These are phyloP conservation scores for Emericellopsis cladophorae DNA, from an alignment of 2,329 filamentous ascomycete species.

Conservation along the genomic window DNA sequence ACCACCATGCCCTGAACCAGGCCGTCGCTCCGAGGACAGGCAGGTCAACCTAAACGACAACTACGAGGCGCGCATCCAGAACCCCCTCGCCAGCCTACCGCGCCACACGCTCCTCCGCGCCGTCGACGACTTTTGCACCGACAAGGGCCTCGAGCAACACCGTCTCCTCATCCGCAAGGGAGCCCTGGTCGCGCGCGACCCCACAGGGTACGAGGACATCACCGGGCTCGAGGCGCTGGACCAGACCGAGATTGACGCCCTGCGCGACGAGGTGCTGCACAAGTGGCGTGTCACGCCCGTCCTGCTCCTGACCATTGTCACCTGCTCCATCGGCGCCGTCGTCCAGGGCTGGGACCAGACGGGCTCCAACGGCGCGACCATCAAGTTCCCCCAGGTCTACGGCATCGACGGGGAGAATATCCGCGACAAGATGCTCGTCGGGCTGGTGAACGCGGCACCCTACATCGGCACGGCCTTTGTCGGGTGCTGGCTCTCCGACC, in stretches of 20 bases:
- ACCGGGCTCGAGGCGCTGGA: constrained; percentile 42
- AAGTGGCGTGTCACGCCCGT: constrained; percentile 53
- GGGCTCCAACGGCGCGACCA: constrained; percentile 49
- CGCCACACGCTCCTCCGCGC: constrained; percentile 35
- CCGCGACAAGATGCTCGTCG: constrained; percentile 38
- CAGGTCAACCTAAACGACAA: constrained; percentile 31
- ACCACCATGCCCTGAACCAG: constrained; percentile 22
- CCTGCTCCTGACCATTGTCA: constrained; percentile 53
- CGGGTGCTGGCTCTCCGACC: constrained; percentile 57
- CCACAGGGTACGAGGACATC: constrained; percentile 47
- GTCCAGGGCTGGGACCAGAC: constrained; percentile 60
- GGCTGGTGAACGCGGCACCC: constrained; percentile 51
- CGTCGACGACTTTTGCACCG: constrained; percentile 48
- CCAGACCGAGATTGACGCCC: constrained; percentile 43
- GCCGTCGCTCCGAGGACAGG: constrained; percentile 15
- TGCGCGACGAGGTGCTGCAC: constrained; percentile 51
- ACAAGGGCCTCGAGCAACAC: constrained; percentile 46
- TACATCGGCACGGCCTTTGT: constrained; percentile 34
- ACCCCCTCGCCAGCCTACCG: constrained; percentile 39
- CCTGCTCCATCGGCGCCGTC: constrained; percentile 58
- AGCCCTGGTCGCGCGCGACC: constrained; percentile 62
- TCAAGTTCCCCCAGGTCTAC: constrained; percentile 45
- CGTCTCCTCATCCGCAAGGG: constrained; percentile 50
- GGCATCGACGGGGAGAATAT: constrained; percentile 22
- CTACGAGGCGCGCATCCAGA: constrained; percentile 31